Evolutionary conservation across 768 basidiomycete species (phyloP).

Genomic region (Rhizopogon vulgaris): DNA sequence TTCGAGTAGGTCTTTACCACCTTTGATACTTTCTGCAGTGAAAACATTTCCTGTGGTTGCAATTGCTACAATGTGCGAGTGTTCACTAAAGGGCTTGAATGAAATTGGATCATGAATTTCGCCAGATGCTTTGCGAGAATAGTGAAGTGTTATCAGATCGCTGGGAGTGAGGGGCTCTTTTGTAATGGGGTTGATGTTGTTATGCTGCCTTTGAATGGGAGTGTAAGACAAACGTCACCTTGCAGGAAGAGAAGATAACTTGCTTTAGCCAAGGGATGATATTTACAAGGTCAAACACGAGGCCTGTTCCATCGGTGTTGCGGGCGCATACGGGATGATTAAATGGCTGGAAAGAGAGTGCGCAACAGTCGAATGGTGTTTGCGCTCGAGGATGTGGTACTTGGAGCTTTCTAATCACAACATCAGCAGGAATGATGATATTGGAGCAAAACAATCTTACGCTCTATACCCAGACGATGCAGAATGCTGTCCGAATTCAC

Average conservation of each 20-base stretch:
- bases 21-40: slow-evolving; percentile 84
- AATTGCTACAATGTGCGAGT: slow-evolving; percentile 91
- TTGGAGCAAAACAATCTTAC: slow-evolving; percentile 33
- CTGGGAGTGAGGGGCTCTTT: slow-evolving; percentile 64
- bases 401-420: slow-evolving; percentile 51
- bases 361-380: slow-evolving; percentile 88
- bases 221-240: slow-evolving; percentile 6
- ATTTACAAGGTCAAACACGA: slow-evolving; percentile 85
- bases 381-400: slow-evolving; percentile 56
- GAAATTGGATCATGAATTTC: slow-evolving; percentile 95
- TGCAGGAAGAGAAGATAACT: slow-evolving; percentile 19
- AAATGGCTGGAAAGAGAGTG: slow-evolving; percentile 87
- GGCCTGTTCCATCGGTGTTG: slow-evolving; percentile 73
- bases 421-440: slow-evolving; percentile 5
- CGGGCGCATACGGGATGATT: slow-evolving; percentile 82
- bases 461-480: slow-evolving; percentile 68
- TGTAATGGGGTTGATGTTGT: slow-evolving; percentile 75
- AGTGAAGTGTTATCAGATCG: slow-evolving; percentile 75
- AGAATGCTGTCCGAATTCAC: slow-evolving; percentile 75
- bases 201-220: slow-evolving; percentile 54
- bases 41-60: slow-evolving; percentile 91
- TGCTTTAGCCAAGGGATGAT: slow-evolving; percentile 95
- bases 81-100: slow-evolving; percentile 95
- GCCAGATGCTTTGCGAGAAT: slow-evolving; percentile 77
- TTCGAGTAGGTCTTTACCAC: slow-evolving; percentile 77